Evolutionary conservation across 2,329 filamentous ascomycete species (phyloP), one percentile per base, ranked within the genome.

Genomic region (Pseudohalonectria lignicola): DNA sequence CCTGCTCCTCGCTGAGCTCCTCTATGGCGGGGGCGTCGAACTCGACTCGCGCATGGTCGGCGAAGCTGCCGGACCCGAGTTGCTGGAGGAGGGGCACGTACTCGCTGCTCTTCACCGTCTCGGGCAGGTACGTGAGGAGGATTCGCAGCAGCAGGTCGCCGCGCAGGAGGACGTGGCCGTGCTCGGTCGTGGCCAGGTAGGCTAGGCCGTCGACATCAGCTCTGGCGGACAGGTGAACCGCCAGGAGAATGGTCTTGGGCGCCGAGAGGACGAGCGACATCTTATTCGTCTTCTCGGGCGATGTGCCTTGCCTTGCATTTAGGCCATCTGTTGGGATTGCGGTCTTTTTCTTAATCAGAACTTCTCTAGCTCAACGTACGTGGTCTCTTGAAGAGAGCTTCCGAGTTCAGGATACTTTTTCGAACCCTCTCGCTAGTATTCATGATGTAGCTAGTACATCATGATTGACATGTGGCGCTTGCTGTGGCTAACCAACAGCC

Each of bases 101-200:
- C 33, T 64, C 54, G n/a, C 59, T 59, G 5, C 85, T 76, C 5
- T 72, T 71, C 5, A 76, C 53, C 31, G 72, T 79, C 56, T 90
- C 84, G 19, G 86, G 86, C 1, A 93, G 67, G 52, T 81, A 85
- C 16, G 80, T 85, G 33, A 93, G 69, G 17, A 93, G 61, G 38
- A 92, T 77, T 32, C 81, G 77, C 41, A 92, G 66, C 18, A 85
- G 54, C 12, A 86, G 62, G 40, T 82, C 75, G 32, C 72, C 69
- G 20, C 71, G 66, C 39, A 92, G 64, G 7, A 12, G 7, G 21
- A 32, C 26, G n/a, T 33, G 36, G 20, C n/a, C n/a, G 29, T 38
- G 36, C 19, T 32, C 29, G 12, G 23, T 18, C 15, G 15, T 17
- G 28, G 79, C 67, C 44, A 92, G 64, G 38, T 64, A 65, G 40